Evolutionary conservation across 495 filamentous ascomycete species (phyloP), one percentile per base, ranked within the genome.

Genomic region (Penicillium cataractarum): DNA sequence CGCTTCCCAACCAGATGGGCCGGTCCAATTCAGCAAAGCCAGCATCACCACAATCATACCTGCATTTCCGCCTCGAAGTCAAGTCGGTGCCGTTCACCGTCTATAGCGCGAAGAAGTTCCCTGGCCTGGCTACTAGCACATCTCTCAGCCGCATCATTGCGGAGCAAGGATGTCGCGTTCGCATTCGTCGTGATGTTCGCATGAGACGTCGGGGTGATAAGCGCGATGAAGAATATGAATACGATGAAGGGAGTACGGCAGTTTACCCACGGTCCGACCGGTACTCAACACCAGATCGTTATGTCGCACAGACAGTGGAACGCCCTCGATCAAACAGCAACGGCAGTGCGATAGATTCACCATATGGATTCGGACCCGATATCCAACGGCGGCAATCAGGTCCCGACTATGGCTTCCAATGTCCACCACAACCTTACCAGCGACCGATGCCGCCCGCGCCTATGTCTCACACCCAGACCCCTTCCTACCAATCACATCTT

Each of bases 91-190:
- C 91, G 2, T 99, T 99, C 72, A 87, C 83, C 6, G 96, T 98
- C 10, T 99, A 88, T 80, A 97, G 93, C 67, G 95, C 95, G 26
- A 99, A 99, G 87, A 99, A 97, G 80, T 99, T 99, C 80, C 95
- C 95, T 39, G 95, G 95, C 12, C 78, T 99, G 66, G 88, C 92
- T 2, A 93, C 95, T 75, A 97, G 92, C 76, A 99, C 95, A 0
- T 79, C 83, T 6, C 81, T 98, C 37, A 97, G 94, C 69, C 89
- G 93, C 48, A 88, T 91, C 40, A 93, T 99, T 59, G 93, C 95
- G 9, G 95, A 99, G 74, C 95, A 99, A 75, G 95, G 95, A 42
- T 99, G 95, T 74, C 92, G 96, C 61, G 95, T 99, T 44, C 90
- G 95, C 27, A 99, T 99, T 69, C 86, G 95, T 62, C 91, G 95